phyloP scores from a whole-genome alignment of 1,284 basidiomycete species.

The Leucoagaricus sp. region DNA sequence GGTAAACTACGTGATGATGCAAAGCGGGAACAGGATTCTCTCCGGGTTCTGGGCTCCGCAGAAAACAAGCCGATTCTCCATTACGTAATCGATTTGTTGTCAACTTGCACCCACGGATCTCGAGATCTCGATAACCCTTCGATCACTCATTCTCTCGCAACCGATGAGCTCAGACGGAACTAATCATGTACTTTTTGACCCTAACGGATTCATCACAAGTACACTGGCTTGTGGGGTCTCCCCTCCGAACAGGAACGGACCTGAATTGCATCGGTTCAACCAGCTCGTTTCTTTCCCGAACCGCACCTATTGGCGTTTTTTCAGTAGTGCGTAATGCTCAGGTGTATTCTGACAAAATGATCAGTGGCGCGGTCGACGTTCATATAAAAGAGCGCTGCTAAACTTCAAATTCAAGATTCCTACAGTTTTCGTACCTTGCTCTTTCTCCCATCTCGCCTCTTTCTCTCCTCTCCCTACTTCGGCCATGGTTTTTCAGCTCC shows the following conservation, averaged over 20 bases:
- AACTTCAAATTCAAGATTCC: conserved; percentile 4
- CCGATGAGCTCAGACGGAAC: conserved; percentile 13
- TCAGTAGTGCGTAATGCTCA: conserved; percentile 6
- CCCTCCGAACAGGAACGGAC: conserved; percentile 13
- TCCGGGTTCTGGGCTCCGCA: neutral
- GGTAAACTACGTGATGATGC: neutral
- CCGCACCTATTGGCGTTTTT: conserved; percentile 10
- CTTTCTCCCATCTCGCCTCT: neutral
- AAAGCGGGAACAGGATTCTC: neutral
- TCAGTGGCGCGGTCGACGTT: conserved; percentile 18
- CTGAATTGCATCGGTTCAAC: conserved; percentile 6
- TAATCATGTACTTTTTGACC: conserved; percentile 13
- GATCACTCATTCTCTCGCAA: conserved; percentile 12
- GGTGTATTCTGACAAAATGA: conserved; percentile 9
- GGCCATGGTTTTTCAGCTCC: conserved; percentile 36
- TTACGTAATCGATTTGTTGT: conserved; percentile 7
- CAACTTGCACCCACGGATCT: conserved; percentile 5
- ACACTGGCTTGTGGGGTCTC: conserved; percentile 10
- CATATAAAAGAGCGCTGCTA: conserved; percentile 22
- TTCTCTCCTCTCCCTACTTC: conserved; percentile 15
- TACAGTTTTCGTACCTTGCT: conserved; percentile 7
- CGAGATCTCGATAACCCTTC: conserved; percentile 6
- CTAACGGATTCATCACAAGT: conserved; percentile 12
- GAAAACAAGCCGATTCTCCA: neutral
- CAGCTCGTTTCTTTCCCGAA: conserved; percentile 13